A percentile compares a stretch with the other conserved stretches of the same genome.
Evolutionary conservation across 139 green algal genomes (phyloP).

Genomic region (Micromonas pusilla): DNA sequence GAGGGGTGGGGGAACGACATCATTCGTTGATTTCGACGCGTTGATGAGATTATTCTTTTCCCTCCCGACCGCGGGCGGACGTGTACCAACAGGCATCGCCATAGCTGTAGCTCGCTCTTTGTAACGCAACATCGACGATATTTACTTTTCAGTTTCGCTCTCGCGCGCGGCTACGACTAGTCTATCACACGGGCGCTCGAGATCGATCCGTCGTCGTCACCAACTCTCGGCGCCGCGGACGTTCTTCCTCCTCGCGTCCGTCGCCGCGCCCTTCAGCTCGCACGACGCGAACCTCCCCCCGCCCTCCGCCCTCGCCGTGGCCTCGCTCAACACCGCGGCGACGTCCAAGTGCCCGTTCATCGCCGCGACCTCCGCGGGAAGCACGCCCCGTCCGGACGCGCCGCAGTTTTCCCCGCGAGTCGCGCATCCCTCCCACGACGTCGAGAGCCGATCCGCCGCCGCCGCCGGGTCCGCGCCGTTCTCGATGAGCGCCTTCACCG

Average conservation of each 20-base stretch:
- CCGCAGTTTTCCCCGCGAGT: conserved; percentile 6
- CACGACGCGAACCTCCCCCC: not conserved
- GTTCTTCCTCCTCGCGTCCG: too few species aligned
- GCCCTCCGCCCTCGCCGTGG: not conserved
- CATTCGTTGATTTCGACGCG: not conserved
- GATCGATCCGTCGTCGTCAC: too few species aligned
- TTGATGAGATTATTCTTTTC: not conserved
- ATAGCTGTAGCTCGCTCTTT: not conserved
- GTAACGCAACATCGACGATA: not conserved
- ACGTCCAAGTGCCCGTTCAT: not conserved
- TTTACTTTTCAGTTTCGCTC: not conserved
- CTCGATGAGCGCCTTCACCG: not conserved
- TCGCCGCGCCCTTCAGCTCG: too few species aligned
- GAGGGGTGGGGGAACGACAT: conserved; percentile 2
- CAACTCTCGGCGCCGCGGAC: too few species aligned
- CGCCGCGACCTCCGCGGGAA: not conserved
- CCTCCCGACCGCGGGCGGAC: not conserved
- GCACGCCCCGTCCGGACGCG: not conserved
- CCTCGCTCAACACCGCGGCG: not conserved
- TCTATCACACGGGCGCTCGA: not conserved
- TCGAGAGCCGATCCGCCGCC: not conserved
- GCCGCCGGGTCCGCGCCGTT: not conserved
- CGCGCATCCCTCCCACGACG: too few species aligned
- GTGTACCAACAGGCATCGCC: not conserved
- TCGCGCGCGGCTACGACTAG: not conserved